phyloP scores from a whole-genome alignment of 2,329 filamentous ascomycete species.

The Calonectria hawksworthii region DNA sequence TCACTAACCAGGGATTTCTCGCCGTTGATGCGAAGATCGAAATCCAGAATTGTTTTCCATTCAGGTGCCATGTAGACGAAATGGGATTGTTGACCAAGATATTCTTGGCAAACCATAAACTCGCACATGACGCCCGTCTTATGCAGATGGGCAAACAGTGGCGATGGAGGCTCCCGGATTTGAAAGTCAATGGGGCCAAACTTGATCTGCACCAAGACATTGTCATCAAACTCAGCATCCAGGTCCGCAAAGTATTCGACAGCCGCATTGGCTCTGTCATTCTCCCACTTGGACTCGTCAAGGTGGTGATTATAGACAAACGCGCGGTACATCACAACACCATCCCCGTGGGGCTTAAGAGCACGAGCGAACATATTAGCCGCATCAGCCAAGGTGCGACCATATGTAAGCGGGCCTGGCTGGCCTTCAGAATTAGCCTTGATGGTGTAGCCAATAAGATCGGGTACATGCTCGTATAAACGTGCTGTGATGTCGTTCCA shows the following conservation, averaged over 20 bases:
- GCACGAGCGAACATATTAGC: neutral
- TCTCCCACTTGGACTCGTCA: conserved; percentile 5
- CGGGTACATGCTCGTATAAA: neutral
- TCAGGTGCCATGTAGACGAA: neutral
- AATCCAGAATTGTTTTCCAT: neutral
- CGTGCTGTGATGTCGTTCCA: neutral
- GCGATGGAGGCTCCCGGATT: neutral
- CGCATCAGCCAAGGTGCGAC: neutral
- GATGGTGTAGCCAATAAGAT: neutral
- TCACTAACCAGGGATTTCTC: neutral
- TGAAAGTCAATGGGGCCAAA: neutral
- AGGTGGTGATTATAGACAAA: conserved; percentile 1
- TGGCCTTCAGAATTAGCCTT: neutral
- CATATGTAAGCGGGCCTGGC: neutral
- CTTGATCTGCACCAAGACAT: neutral
- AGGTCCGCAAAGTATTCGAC: neutral
- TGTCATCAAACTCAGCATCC: neutral
- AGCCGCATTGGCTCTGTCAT: neutral
- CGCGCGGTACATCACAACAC: neutral
- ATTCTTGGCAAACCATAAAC: conserved; percentile 5
- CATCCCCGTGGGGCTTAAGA: neutral
- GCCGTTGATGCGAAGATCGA: neutral
- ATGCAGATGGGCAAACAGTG: neutral
- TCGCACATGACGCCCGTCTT: neutral
- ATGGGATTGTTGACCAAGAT: neutral